Percentiles rank a stretch among this genome's conserved stretches.
Evolutionary conservation across 257 asterid genomes (phyloP).

Genomic region (Buddleja alternifolia): DNA sequence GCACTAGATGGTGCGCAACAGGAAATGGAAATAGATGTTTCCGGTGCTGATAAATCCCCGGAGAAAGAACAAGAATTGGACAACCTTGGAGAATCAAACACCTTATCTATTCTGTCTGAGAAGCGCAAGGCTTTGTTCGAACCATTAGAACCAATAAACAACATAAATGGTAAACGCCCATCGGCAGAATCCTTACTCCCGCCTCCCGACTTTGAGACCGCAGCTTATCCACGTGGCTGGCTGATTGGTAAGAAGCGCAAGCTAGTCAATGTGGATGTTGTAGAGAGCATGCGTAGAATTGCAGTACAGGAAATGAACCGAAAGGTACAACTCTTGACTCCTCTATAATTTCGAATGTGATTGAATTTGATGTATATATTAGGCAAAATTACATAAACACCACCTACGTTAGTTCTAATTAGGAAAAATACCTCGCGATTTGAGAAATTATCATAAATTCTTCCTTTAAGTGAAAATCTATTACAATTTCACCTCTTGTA

Average conservation of each 20-base stretch:
- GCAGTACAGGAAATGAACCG: constrained; percentile 97
- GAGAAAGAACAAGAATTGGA: constrained; percentile 33
- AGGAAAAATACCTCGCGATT: too few species aligned
- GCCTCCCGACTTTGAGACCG: constrained; percentile 90
- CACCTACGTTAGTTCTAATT: too few species aligned
- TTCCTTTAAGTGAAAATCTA: too few species aligned
- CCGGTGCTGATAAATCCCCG: constrained; percentile 10
- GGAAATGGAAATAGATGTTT: not conserved
- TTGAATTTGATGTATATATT: not conserved
- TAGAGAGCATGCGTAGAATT: constrained; percentile 94
- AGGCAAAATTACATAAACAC: too few species aligned
- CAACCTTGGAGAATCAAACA: constrained; percentile 49
- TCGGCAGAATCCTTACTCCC: constrained; percentile 83
- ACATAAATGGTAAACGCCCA: constrained; percentile 53
- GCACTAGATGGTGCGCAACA: constrained; percentile 21
- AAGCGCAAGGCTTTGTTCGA: constrained; percentile 87
- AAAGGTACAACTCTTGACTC: constrained; percentile 51
- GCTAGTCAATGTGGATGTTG: constrained; percentile 96
- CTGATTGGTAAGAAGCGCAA: constrained; percentile 90
- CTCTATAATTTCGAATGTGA: not conserved
- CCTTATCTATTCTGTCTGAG: constrained; percentile 62
- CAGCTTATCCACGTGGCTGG: constrained; percentile 92
- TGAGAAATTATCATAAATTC: too few species aligned
- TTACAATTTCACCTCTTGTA: too few species aligned
- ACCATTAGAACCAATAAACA: constrained; percentile 62